Evolutionary conservation across 805 yeast genomes (phyloP).

Genomic region (Monosporozyma unispora): DNA sequence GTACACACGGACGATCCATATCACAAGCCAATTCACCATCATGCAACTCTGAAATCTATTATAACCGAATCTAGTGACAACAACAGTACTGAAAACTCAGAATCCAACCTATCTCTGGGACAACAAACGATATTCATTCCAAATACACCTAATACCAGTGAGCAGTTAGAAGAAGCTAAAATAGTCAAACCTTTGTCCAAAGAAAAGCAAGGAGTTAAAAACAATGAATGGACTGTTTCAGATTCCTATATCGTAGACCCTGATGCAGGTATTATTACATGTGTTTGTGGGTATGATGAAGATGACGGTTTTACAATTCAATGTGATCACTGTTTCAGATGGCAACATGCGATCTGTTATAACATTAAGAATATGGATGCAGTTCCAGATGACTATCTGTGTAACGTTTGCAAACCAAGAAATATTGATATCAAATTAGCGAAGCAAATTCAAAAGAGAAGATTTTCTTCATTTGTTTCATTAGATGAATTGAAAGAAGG

Average conservation of each 20-base stretch:
- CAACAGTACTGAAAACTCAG: neutral
- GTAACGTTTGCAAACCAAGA: slow-evolving; percentile 65
- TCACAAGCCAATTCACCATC: neutral
- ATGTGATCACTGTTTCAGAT: slow-evolving; percentile 83
- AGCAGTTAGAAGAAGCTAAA: neutral
- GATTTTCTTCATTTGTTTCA: neutral
- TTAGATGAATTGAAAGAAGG: slow-evolving; percentile 1
- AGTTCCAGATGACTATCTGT: slow-evolving; percentile 74
- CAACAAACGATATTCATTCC: neutral
- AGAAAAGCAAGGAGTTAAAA: neutral
- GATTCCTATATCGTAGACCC: slow-evolving; percentile 57
- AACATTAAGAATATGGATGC: slow-evolving; percentile 60
- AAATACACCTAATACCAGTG: neutral
- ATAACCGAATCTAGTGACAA: neutral
- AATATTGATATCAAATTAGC: slow-evolving; percentile 38
- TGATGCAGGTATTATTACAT: slow-evolving; percentile 79
- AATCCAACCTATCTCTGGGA: neutral
- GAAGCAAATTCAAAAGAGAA: slow-evolving; percentile 30
- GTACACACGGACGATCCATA: neutral
- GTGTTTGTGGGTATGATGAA: slow-evolving; percentile 78
- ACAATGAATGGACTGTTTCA: slow-evolving; percentile 25
- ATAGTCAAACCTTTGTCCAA: neutral
- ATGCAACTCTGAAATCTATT: neutral
- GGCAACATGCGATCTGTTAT: slow-evolving; percentile 95
- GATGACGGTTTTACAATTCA: slow-evolving; percentile 94